A percentile compares a stretch with the other conserved stretches of the same genome.
phyloP scores from a whole-genome alignment of 2,329 filamentous ascomycete species.

The Huntiella moniliformis region DNA sequence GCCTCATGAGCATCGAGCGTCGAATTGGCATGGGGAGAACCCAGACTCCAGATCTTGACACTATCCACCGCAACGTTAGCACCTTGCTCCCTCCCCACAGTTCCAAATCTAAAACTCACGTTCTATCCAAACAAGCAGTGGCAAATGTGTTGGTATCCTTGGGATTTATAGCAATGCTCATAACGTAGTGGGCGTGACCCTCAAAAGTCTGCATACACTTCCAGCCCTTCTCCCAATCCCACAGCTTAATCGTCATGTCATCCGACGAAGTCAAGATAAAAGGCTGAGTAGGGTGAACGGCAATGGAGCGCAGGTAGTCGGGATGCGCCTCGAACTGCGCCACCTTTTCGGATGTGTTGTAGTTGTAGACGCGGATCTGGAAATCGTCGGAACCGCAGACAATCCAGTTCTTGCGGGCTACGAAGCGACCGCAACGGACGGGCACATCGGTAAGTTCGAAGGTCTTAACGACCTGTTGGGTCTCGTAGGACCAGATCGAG shows the following conservation, averaged over 20 bases:
- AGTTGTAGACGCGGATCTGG: conserved; percentile 80
- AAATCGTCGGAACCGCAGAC: conserved; percentile 92
- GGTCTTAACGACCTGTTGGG: conserved; percentile 91
- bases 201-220: conserved; percentile 96
- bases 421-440: conserved; percentile 86
- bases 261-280: conserved; percentile 92
- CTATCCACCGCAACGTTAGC: conserved; percentile 26
- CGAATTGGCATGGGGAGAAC: conserved; percentile 85
- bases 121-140: conserved; percentile 78
- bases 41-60: conserved; percentile 95
- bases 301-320: conserved; percentile 94
- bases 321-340: conserved; percentile 93
- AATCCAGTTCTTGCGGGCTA: conserved; percentile 98
- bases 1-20: conserved; percentile 93
- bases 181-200: conserved; percentile 89
- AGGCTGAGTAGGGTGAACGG: conserved; percentile 83
- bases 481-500: conserved; percentile 98
- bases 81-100: background rate
- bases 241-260: conserved; percentile 97
- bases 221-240: conserved; percentile 98
- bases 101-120: background rate
- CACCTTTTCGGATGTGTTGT: conserved; percentile 98
- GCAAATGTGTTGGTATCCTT: conserved; percentile 89
- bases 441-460: conserved; percentile 98
- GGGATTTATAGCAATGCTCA: conserved; percentile 92